Percentiles rank a stretch among this genome's conserved stretches.
Evolutionary conservation across 441 rosid genomes (phyloP).

Genomic region (Pelargonium citronellum): DNA sequence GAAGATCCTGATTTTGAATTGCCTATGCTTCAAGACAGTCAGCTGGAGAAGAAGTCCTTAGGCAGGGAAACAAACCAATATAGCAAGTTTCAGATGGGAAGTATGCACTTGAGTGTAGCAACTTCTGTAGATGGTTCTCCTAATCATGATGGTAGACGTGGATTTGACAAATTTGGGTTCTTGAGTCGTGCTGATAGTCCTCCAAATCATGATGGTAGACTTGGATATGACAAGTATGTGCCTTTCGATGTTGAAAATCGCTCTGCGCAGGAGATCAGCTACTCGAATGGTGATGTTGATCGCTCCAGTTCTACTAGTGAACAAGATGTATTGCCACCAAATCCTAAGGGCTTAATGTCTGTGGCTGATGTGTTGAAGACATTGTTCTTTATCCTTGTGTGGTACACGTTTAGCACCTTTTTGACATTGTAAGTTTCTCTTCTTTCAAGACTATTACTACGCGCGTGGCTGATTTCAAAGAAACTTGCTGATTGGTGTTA

Average conservation of each 20-base stretch:
- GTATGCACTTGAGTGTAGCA: constrained; percentile 42
- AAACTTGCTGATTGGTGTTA: neutral
- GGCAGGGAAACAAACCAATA: constrained; percentile 21
- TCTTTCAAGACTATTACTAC: neutral
- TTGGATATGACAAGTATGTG: constrained; percentile 33
- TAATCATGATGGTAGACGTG: constrained; percentile 19
- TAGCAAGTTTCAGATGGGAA: constrained; percentile 34
- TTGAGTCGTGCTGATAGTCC: too few species aligned
- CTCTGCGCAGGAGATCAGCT: constrained; percentile 29
- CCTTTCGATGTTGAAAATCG: constrained; percentile 68
- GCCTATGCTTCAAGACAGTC: constrained; percentile 28
- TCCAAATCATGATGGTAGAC: constrained; percentile 21
- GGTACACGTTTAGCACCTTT: constrained; percentile 99
- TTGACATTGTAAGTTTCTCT: constrained; percentile 80
- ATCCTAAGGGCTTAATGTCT: constrained; percentile 38
- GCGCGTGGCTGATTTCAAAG: constrained; percentile 1
- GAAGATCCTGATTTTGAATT: constrained; percentile 31
- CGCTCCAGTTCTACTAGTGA: constrained; percentile 26
- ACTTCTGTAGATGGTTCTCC: constrained; percentile 25
- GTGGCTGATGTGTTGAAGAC: constrained; percentile 80
- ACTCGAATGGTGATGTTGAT: constrained; percentile 31
- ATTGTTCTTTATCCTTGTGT: constrained; percentile 82
- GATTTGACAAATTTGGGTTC: constrained; percentile 30
- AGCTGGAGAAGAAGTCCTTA: constrained; percentile 25
- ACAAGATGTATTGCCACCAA: constrained; percentile 27